These are phyloP conservation scores for Jamesozyma jinghongensis DNA, from an alignment of 805 yeast genomes.

Conservation along the genomic window DNA sequence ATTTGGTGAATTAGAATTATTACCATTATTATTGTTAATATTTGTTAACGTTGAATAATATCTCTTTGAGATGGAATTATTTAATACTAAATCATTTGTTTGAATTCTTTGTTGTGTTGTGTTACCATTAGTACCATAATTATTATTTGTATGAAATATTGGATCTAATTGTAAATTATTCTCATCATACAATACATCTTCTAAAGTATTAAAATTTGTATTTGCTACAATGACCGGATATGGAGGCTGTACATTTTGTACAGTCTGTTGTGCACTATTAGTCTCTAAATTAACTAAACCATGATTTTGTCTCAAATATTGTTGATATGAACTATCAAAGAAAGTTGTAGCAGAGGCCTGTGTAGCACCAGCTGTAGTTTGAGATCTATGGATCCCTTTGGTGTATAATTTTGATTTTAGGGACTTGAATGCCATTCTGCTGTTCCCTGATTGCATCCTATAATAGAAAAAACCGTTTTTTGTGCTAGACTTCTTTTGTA, in stretches of 20 bases:
- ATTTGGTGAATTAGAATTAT: background rate
- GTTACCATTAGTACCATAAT: background rate
- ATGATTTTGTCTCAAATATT: slow-evolving; percentile 31
- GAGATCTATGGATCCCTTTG: slow-evolving; percentile 28
- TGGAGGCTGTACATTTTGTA: slow-evolving; percentile 13
- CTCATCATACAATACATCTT: slow-evolving; percentile 14
- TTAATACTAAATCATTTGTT: background rate
- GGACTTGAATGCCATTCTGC: slow-evolving; percentile 34
- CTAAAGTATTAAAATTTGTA: slow-evolving; percentile 25
- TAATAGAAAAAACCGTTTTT: no score
- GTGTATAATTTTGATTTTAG: slow-evolving; percentile 32
- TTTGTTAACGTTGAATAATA: slow-evolving; percentile 5
- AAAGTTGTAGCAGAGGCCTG: slow-evolving; percentile 27
- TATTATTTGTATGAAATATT: background rate
- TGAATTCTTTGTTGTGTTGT: background rate
- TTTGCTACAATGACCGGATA: slow-evolving; percentile 32
- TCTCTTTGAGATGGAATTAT: slow-evolving; percentile 2
- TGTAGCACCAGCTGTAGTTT: slow-evolving; percentile 23
- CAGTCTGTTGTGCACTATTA: background rate
- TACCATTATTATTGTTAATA: background rate
- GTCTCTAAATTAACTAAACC: slow-evolving; percentile 25
- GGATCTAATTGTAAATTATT: background rate
- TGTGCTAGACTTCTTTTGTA: no score
- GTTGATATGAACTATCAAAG: slow-evolving; percentile 36
- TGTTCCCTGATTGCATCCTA: slow-evolving; percentile 2